These are phyloP conservation scores for Penicillium bovifimosum DNA, from an alignment of 495 filamentous ascomycete species.

Conservation along the genomic window DNA sequence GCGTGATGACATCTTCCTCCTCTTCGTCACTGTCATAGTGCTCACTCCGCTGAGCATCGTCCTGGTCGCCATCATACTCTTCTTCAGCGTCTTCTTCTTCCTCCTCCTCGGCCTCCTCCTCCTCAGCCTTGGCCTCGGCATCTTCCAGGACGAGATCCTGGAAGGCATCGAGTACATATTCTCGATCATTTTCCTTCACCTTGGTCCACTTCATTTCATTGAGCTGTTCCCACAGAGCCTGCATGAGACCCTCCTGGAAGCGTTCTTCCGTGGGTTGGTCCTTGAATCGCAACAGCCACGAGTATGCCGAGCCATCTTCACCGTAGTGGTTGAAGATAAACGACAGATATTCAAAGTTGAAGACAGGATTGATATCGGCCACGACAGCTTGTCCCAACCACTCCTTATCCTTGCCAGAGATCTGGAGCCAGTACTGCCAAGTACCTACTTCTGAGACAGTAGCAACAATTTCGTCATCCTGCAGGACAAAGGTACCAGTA, in stretches of 20 bases:
- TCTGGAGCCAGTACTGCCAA: conserved; percentile 96
- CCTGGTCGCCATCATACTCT: conserved; percentile 52
- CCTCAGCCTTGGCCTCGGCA: conserved; percentile 49
- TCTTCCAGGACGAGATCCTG: conserved; percentile 93
- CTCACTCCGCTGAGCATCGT: conserved; percentile 63
- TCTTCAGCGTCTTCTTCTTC: conserved; percentile 58
- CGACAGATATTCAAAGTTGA: conserved; percentile 96
- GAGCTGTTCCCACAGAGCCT: conserved; percentile 92
- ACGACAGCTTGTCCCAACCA: conserved; percentile 86
- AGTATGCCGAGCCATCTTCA: conserved; percentile 83
- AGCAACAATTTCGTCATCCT: conserved; percentile 68
- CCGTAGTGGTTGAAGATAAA: conserved; percentile 98
- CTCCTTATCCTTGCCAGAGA: conserved; percentile 67
- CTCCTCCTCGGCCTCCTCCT: conserved; percentile 63
- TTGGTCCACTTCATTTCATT: conserved; percentile 95
- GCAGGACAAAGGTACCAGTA: conserved; percentile 74
- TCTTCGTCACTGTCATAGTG: conserved; percentile 92
- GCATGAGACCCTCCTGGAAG: conserved; percentile 93
- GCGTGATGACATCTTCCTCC: conserved; percentile 71
- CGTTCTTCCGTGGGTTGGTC: conserved; percentile 71
- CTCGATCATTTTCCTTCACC: conserved; percentile 82
- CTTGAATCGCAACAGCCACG: conserved; percentile 91
- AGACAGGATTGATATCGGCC: conserved; percentile 93
- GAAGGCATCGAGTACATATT: conserved; percentile 94
- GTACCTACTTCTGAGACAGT: conserved; percentile 79